These are phyloP conservation scores for Phytophthora aleatoria DNA, from an alignment of 352 stramenopile genomes.

Conservation along the genomic window DNA sequence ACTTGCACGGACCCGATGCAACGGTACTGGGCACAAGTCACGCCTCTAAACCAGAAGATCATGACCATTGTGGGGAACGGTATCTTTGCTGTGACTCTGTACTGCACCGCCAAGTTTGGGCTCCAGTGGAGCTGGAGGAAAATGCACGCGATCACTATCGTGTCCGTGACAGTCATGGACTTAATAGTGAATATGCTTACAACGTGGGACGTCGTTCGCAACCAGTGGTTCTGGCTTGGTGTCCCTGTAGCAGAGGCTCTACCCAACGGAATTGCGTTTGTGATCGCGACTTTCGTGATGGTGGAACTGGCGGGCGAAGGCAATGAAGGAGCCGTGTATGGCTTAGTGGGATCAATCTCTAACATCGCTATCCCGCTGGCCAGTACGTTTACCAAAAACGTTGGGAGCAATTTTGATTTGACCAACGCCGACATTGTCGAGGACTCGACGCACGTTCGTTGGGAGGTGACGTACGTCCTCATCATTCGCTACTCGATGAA, in stretches of 20 bases:
- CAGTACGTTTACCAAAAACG: constrained; percentile 38
- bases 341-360: constrained; percentile 43
- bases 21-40: constrained; percentile 34
- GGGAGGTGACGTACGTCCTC: constrained; percentile 46
- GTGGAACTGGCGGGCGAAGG: constrained; percentile 50
- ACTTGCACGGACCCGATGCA: constrained; percentile 37
- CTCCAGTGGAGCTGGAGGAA: constrained; percentile 49
- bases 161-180: constrained; percentile 37
- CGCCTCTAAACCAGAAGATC: constrained; percentile 42
- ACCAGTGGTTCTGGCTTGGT: constrained; percentile 56
- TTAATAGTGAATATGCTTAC: constrained; percentile 37
- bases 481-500: constrained; percentile 46
- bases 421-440: constrained; percentile 45
- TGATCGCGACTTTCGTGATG: constrained; percentile 46
- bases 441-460: constrained; percentile 35
- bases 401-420: constrained; percentile 42
- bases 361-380: constrained; percentile 48
- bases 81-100: constrained; percentile 37
- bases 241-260: constrained; percentile 37
- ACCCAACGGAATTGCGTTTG: constrained; percentile 41
- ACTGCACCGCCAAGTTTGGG: constrained; percentile 36
- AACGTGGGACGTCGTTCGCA: constrained; percentile 44
- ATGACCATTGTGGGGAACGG: constrained; percentile 38
- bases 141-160: constrained; percentile 36
- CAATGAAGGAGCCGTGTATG: constrained; percentile 47